Conservation (phyloP, 139 green algal genomes). For the Gonium pectorale region DNA sequence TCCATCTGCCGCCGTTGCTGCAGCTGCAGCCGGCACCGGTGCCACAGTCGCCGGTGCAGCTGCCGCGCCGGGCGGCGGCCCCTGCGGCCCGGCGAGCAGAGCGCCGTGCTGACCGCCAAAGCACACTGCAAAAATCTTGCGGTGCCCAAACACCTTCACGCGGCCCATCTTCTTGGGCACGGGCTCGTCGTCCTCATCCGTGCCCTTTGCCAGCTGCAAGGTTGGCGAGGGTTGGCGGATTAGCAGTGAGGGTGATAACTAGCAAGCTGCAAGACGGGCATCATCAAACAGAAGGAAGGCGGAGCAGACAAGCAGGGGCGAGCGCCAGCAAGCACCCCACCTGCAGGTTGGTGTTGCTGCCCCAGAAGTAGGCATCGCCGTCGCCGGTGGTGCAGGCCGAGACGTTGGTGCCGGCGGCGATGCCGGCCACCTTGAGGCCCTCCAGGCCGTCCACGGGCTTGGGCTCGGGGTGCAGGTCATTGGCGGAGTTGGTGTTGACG, state of each 20-base stretch:
- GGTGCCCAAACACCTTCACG: slow-evolving; percentile 64
- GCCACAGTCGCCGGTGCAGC: background rate
- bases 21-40: background rate
- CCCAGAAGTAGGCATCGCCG: slow-evolving; percentile 78
- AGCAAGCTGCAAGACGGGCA: too few species aligned
- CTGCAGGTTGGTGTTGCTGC: slow-evolving; percentile 81
- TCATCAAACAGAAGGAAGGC: too few species aligned
- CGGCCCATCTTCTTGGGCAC: slow-evolving; percentile 69
- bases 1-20: background rate
- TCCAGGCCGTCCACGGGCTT: slow-evolving; percentile 63
- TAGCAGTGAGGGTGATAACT: too few species aligned
- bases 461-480: slow-evolving; percentile 32
- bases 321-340: too few species aligned
- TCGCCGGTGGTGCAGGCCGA: slow-evolving; percentile 65
- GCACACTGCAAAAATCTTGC: slow-evolving; percentile 63
- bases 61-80: background rate
- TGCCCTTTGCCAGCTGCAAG: slow-evolving; percentile 88
- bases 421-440: slow-evolving; percentile 48
- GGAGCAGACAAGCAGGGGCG: too few species aligned
- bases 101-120: slow-evolving; percentile 87
- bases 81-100: slow-evolving; percentile 60
- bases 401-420: slow-evolving; percentile 74
- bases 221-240: too few species aligned
- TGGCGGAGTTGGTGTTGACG: slow-evolving; percentile 64
- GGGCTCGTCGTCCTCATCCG: slow-evolving; percentile 77